Conservation (phyloP, 1,284 basidiomycete species). For the Sporisorium exsertum region DNA sequence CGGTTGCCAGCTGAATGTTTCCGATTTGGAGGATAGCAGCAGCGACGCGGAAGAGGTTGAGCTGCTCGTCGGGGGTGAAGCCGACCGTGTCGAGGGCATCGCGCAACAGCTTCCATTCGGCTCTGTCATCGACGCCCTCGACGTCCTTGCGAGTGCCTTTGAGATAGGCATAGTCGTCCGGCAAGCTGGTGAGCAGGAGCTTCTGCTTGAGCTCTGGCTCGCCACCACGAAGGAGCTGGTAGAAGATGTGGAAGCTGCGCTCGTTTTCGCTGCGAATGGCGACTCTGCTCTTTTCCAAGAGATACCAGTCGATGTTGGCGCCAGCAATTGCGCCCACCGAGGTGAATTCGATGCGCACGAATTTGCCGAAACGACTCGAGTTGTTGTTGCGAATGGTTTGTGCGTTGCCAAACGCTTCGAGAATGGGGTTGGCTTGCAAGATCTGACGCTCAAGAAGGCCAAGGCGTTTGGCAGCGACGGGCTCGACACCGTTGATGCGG, state of each 20-base stretch:
- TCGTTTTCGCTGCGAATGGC: slow-evolving; percentile 73
- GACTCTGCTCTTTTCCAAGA: slow-evolving; percentile 96
- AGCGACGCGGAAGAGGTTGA: slow-evolving; percentile 92
- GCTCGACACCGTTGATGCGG: slow-evolving; percentile 56
- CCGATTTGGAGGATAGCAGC: slow-evolving; percentile 95
- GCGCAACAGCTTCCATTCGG: slow-evolving; percentile 86
- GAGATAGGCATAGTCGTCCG: slow-evolving; percentile 89
- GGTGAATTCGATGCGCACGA: slow-evolving; percentile 94
- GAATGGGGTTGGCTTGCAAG: slow-evolving; percentile 95
- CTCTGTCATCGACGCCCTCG: slow-evolving; percentile 91
- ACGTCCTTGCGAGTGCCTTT: slow-evolving; percentile 89
- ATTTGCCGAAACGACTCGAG: slow-evolving; percentile 96
- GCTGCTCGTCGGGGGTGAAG: slow-evolving; percentile 84
- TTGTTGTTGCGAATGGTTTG: slow-evolving; percentile 99
- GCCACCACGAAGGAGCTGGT: slow-evolving; percentile 76
- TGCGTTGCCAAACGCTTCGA: slow-evolving; percentile 98
- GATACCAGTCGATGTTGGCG: slow-evolving; percentile 98
- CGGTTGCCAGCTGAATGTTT: slow-evolving; percentile 86
- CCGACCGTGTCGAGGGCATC: slow-evolving; percentile 88
- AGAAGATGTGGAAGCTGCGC: slow-evolving; percentile 96
- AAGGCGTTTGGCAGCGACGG: slow-evolving; percentile 70
- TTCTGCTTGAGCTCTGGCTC: slow-evolving; percentile 71
- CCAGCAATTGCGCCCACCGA: slow-evolving; percentile 94
- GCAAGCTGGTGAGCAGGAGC: slow-evolving; percentile 77
- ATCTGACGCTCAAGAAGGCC: slow-evolving; percentile 96